Base-by-base conservation (phyloP, 225 moss, liverwort and hornwort species). In the Marchantia polymorpha region DNA sequence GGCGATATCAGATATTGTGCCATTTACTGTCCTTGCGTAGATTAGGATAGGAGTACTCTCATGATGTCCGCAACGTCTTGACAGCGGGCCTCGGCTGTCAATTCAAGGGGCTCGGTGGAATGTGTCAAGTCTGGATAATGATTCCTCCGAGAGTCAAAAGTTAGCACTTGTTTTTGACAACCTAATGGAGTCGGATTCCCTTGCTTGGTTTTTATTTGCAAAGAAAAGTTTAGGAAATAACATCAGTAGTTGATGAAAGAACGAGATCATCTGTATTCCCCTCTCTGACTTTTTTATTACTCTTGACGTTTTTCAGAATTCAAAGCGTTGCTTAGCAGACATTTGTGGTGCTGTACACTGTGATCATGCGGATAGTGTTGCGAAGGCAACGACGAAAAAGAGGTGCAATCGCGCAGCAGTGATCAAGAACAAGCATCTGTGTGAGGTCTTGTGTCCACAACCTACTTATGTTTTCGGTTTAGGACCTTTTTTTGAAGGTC, bases 331-430 rank as follows among this genome's bases (percentile, higher is more conserved):
- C 86, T 73, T 92, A 85, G 99, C 99, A 84, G 92, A 92, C 81
- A 60, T 91, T 60, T 99, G 99, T 90, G 91, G 93, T 86, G 93
- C 99, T 81, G 81, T 99, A 79, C 99, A 99, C 87, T 99, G 99
- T 85, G 95, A 99, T 83, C 83, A 90, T 71, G 86, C 87, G 70
- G 82, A 84, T 31, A 89, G 82, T 83, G 82, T 86, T 80, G 83
- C 77, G 52, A 87, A 89, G 50, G 83, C 88, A 59, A 79, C 14
- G 77, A 83, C 72, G 69, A 92, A 81, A 52, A 79, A 83, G 82
- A 85, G 84, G 31, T 94, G 96, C 89, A 96, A 92, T 79, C 90
- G 86, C 61, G 90, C 91, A 73, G 92, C 91, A 81, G 89, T 80
- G 27, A 84, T 86, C 73, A 94, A 84, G 81, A 96, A 96, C 73